These are phyloP conservation scores for Gaertneriomyces sp. DNA, from an alignment of 192 early-diverging fungal species.

Conservation along the genomic window DNA sequence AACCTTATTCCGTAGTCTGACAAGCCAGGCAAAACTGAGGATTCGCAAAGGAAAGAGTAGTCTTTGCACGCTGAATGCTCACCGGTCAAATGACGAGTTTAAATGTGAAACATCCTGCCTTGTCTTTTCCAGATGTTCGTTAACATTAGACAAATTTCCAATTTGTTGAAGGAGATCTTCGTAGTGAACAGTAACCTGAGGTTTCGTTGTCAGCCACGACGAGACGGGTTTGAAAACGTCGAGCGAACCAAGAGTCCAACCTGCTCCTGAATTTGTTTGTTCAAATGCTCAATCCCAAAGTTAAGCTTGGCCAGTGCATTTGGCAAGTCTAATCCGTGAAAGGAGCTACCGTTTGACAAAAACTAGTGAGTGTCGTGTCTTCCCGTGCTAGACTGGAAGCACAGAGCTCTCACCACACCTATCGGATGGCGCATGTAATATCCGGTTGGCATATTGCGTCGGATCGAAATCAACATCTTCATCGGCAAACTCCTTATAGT, in stretches of 20 bases:
- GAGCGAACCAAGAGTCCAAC: constrained; percentile 32
- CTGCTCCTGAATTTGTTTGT: constrained; percentile 71
- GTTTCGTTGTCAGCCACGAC: constrained; percentile 11
- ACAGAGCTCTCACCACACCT: not conserved
- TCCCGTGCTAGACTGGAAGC: not conserved
- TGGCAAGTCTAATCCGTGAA: constrained; percentile 55
- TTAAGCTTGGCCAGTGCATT: constrained; percentile 63
- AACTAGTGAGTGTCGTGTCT: not conserved
- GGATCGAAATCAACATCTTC: constrained; percentile 60
- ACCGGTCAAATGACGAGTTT: constrained; percentile 60
- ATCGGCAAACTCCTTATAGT: constrained; percentile 60
- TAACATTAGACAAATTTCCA: constrained; percentile 61
- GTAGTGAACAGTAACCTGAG: constrained; percentile 64
- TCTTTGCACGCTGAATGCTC: not conserved
- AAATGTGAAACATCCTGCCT: constrained; percentile 49
- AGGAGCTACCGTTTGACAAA: constrained; percentile 21
- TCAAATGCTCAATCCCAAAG: constrained; percentile 70
- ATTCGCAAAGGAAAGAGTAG: not conserved
- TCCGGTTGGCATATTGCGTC: constrained; percentile 60
- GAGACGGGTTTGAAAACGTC: not conserved
- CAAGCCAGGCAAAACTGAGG: not conserved
- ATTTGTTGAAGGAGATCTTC: constrained; percentile 67
- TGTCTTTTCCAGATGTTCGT: constrained; percentile 49
- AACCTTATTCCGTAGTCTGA: constrained; percentile 58
- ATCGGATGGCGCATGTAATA: constrained; percentile 56